Base-by-base conservation (phyloP, 2,329 filamentous ascomycete species). In the Blastomyces silverae region DNA sequence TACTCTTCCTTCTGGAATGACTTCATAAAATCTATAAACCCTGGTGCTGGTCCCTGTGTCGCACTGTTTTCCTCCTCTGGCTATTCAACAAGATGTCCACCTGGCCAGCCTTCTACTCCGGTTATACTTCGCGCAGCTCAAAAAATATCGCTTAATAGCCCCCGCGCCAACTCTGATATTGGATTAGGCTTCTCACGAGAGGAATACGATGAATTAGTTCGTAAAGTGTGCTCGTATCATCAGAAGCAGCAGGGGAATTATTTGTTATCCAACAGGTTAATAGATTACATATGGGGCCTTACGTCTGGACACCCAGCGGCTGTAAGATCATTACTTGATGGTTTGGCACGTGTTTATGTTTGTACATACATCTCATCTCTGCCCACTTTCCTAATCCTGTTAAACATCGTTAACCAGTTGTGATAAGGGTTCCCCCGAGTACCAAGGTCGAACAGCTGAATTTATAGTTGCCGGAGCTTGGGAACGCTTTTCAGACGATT, bases 11-110 rank as follows among this genome's bases (percentile, higher is more conserved):
- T 60, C 22, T 60, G 57, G 39, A 60, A 60, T 48, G 57, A 60
- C 39, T 13, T 60, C 0, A 46, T 60, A 22, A 60, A 48, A 4
- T 44, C 15, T 10, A n/a, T 60, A 31, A 13, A n/a, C 5, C 39
- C n/a, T 15, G 22, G 15, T 17, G n/a, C 8, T 28, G n/a, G 37
- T 5, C 57, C 57, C 7, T 31, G 13, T 3, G 57, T 60, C 15
- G 57, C 57, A 2, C 15, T 60, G 25, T 60, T 60, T 25, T 44
- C 39, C 6, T 60, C 57, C 22, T 60, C 34, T n/a, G 57, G 57
- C 1, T 60, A 39, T 6, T 22, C 39, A 31, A 15, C n/a, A 5
- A 17, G 42, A 13, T 8, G 15, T 34, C 57, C 13, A 28, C 5
- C 31, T 6, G 22, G 20, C 13, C 2, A 46, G n/a, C 10, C 22